These are phyloP conservation scores for Sphaerulina musiva DNA, from an alignment of 2,329 filamentous ascomycete genomes.

Conservation along the genomic window DNA sequence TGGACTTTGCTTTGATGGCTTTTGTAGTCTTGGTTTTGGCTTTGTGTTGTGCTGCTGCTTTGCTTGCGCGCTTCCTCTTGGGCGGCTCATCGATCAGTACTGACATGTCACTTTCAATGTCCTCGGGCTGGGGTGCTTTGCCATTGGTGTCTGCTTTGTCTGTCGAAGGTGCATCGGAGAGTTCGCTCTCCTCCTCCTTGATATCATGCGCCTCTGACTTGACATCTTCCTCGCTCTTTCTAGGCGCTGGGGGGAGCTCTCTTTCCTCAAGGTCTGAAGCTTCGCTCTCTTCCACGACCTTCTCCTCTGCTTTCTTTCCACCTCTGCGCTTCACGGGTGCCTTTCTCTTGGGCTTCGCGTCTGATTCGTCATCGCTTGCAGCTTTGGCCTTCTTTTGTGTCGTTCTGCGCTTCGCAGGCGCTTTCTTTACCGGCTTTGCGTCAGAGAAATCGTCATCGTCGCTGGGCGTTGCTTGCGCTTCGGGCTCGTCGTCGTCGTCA, in stretches of 20 bases:
- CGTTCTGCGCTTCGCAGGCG: slow-evolving; percentile 8
- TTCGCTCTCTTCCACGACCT: slow-evolving; percentile 12
- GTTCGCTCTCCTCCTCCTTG: slow-evolving; percentile 16
- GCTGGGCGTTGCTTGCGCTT: slow-evolving; percentile 6
- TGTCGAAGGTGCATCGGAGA: slow-evolving; percentile 20
- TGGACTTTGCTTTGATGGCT: slow-evolving; percentile 22
- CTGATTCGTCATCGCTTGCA: background rate
- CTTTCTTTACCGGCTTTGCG: slow-evolving; percentile 3
- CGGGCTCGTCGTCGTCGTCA: slow-evolving; percentile 7
- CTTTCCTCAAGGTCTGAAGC: slow-evolving; percentile 6
- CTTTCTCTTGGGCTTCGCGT: slow-evolving; percentile 8
- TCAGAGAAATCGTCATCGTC: slow-evolving; percentile 10
- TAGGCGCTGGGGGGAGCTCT: background rate
- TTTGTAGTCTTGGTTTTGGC: slow-evolving; percentile 35
- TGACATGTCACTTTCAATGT: slow-evolving; percentile 58
- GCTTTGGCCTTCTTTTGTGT: slow-evolving; percentile 12
- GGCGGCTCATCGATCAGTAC: slow-evolving; percentile 70
- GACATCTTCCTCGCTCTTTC: slow-evolving; percentile 9
- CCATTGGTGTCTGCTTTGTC: slow-evolving; percentile 7
- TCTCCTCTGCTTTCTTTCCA: slow-evolving; percentile 10
- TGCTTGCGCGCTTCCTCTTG: slow-evolving; percentile 49
- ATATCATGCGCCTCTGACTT: slow-evolving; percentile 10
- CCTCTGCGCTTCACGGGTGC: slow-evolving; percentile 8
- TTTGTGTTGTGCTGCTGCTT: slow-evolving; percentile 29
- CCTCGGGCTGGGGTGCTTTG: slow-evolving; percentile 14